These are phyloP conservation scores for Pinus taeda DNA, from an alignment of 75 land plant species.

Conservation along the genomic window DNA sequence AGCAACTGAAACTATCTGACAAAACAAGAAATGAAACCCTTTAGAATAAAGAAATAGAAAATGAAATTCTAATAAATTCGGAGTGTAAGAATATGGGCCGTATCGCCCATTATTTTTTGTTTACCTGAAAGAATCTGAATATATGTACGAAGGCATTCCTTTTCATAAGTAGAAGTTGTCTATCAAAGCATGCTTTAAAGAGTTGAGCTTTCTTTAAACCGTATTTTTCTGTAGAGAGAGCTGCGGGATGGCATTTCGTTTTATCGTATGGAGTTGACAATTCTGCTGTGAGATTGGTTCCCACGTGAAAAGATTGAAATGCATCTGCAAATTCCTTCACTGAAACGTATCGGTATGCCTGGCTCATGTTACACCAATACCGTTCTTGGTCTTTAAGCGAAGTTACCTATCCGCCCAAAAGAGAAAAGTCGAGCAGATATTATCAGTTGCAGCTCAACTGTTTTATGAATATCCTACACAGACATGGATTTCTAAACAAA, in stretches of 20 bases:
- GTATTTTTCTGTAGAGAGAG: slow-evolving; percentile 38
- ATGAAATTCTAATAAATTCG: not conserved
- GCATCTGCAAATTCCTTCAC: slow-evolving; percentile 46
- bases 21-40: not conserved
- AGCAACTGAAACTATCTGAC: slow-evolving; percentile 39
- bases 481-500: no score
- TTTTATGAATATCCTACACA: no score
- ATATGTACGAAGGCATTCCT: slow-evolving; percentile 41
- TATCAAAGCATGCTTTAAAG: slow-evolving; percentile 28
- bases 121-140: slow-evolving; percentile 35
- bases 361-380: slow-evolving; percentile 35
- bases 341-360: slow-evolving; percentile 32
- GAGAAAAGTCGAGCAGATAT: not conserved
- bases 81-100: no score
- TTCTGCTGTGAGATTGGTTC: slow-evolving; percentile 21
- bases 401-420: slow-evolving; percentile 22
- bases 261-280: slow-evolving; percentile 40
- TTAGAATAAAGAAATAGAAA: not conserved
- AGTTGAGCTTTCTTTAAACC: slow-evolving; percentile 34
- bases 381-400: slow-evolving; percentile 59
- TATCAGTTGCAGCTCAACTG: no score
- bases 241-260: slow-evolving; percentile 34
- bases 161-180: slow-evolving; percentile 43
- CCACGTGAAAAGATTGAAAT: slow-evolving; percentile 41
- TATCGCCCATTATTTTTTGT: no score